phyloP scores from a whole-genome alignment of 129 eudicot genomes.

The Centella asiatica region DNA sequence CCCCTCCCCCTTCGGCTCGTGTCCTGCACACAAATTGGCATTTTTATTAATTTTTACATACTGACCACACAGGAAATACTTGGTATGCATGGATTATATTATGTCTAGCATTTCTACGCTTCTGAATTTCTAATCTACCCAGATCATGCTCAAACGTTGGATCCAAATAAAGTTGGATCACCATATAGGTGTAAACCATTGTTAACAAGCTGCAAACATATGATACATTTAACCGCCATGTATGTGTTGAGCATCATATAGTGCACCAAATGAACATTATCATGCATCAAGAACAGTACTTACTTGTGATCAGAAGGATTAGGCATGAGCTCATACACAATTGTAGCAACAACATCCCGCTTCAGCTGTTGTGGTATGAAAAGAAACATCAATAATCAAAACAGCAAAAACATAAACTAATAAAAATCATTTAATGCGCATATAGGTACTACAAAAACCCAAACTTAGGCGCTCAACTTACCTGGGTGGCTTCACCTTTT shows the following conservation, averaged over 20 bases:
- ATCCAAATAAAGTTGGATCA: no score
- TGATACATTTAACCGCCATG: no score
- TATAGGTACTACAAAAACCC: background rate
- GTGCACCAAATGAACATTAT: background rate
- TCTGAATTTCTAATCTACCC: no score
- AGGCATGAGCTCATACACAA: slow-evolving; percentile 92
- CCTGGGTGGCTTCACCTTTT: slow-evolving; percentile 99
- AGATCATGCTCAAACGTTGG: no score
- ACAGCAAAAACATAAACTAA: background rate
- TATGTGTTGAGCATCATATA: no score
- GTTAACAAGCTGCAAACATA: no score
- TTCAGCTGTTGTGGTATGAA: slow-evolving; percentile 47
- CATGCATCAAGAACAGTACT: slow-evolving; percentile 20
- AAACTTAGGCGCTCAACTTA: slow-evolving; percentile 18
- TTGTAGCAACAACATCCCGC: slow-evolving; percentile 91
- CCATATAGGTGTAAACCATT: no score
- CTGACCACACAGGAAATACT: no score
- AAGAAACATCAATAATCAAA: background rate
- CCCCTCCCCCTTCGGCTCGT: slow-evolving; percentile 70
- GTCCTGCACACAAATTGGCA: slow-evolving; percentile 41
- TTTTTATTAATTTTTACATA: no score
- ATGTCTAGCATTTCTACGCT: no score
- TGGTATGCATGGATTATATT: no score
- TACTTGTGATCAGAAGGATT: slow-evolving; percentile 99
- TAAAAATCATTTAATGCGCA: background rate